phyloP scores from a whole-genome alignment of 164 flowering plant genomes.

The Aristolochia contorta region DNA sequence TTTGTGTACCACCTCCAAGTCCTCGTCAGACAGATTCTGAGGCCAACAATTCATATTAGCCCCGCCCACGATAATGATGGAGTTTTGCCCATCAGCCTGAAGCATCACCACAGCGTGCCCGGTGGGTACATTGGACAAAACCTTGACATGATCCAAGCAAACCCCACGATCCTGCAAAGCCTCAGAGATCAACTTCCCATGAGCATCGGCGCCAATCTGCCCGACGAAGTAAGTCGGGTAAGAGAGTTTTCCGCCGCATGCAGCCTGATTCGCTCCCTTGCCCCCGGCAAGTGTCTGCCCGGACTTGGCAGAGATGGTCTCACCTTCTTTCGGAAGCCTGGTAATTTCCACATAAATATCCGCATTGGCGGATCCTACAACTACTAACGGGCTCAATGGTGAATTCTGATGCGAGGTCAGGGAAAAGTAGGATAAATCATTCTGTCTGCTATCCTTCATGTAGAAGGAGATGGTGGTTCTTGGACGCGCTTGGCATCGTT shows the following conservation, averaged over 20 bases:
- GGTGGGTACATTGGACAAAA: constrained; percentile 52
- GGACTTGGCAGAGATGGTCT: constrained; percentile 69
- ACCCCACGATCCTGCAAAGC: constrained; percentile 70
- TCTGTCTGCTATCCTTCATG: no score
- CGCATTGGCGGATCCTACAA: constrained; percentile 90
- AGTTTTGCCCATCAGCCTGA: constrained; percentile 74
- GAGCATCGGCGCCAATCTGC: constrained; percentile 73
- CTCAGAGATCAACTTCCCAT: constrained; percentile 60
- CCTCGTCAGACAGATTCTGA: constrained; percentile 24
- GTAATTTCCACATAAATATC: constrained; percentile 85
- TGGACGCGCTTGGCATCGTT: neutral
- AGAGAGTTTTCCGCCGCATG: constrained; percentile 57
- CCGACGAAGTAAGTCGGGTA: constrained; percentile 86
- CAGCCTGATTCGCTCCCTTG: constrained; percentile 94
- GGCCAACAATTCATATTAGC: constrained; percentile 85
- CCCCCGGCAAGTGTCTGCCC: constrained; percentile 89
- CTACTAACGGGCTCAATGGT: constrained; percentile 27
- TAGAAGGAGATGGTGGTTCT: neutral
- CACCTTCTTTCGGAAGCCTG: constrained; percentile 65
- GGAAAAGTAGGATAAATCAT: neutral
- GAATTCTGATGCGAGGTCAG: constrained; percentile 1
- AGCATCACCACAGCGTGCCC: constrained; percentile 99
- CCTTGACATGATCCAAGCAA: constrained; percentile 32
- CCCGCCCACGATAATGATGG: constrained; percentile 93
- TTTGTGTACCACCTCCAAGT: constrained; percentile 48